Conservation (phyloP, 2,329 filamentous ascomycete genomes). For the Paecilomyces niveus region DNA sequence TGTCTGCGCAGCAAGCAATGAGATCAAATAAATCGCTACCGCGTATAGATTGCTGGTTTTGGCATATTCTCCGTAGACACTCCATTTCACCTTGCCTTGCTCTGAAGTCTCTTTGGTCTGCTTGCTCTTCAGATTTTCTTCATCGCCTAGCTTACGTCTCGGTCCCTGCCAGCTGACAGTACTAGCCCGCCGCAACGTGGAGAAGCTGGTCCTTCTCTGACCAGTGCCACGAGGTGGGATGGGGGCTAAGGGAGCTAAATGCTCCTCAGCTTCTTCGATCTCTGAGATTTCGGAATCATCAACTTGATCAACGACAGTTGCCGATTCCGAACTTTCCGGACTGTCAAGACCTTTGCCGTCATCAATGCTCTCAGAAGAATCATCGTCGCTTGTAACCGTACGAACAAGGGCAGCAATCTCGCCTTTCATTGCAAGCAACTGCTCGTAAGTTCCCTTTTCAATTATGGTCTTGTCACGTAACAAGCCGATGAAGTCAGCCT, state of each 20-base stretch:
- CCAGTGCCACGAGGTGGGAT: constrained; percentile 59
- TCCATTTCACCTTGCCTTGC: constrained; percentile 97
- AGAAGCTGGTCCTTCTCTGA: constrained; percentile 59
- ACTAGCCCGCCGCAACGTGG: constrained; percentile 81
- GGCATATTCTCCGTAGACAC: constrained; percentile 88
- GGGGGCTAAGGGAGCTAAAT: constrained; percentile 65
- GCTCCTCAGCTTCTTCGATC: constrained; percentile 59
- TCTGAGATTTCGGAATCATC: constrained; percentile 48
- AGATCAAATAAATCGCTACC: constrained; percentile 69
- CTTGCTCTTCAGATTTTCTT: constrained; percentile 70
- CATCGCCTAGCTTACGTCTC: constrained; percentile 74
- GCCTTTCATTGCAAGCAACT: constrained; percentile 89
- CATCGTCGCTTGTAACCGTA: constrained; percentile 48
- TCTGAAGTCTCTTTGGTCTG: constrained; percentile 84
- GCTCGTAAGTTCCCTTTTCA: constrained; percentile 83
- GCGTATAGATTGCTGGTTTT: constrained; percentile 86
- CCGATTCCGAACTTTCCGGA: constrained; percentile 60
- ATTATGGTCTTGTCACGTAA: constrained; percentile 74
- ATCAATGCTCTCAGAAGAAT: constrained; percentile 48
- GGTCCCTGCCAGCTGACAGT: constrained; percentile 84
- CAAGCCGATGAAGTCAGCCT: constrained; percentile 82
- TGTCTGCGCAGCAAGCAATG: constrained; percentile 73
- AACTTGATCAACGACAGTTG: constrained; percentile 43
- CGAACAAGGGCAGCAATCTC: constrained; percentile 78
- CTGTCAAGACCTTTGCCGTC: constrained; percentile 54